These are phyloP conservation scores for Trichoderma afroharzianum DNA, from an alignment of 2,329 filamentous ascomycete genomes.

Conservation along the genomic window DNA sequence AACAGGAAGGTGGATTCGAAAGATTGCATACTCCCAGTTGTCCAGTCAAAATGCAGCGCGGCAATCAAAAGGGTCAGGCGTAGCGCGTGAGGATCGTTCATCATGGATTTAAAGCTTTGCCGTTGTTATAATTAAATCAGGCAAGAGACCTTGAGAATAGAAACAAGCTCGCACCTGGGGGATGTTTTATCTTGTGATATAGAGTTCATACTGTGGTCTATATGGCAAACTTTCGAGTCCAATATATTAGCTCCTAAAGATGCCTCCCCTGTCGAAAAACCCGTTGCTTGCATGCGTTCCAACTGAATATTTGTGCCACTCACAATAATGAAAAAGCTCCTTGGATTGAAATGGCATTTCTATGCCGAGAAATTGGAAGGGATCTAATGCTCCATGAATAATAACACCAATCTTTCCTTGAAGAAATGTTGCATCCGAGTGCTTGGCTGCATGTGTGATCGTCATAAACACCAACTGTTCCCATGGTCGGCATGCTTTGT, in stretches of 20 bases:
- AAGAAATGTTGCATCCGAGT: neutral
- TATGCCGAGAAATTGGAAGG: neutral
- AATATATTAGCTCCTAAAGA: neutral
- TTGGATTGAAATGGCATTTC: neutral
- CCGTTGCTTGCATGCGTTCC: neutral
- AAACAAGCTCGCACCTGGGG: neutral
- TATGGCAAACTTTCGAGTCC: neutral
- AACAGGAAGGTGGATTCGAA: neutral
- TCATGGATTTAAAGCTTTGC: neutral
- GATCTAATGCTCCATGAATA: neutral
- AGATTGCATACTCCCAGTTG: neutral
- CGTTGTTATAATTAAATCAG: neutral
- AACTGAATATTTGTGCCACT: neutral
- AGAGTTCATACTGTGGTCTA: neutral
- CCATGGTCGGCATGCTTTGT: neutral
- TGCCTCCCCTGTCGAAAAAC: neutral
- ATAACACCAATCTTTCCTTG: neutral
- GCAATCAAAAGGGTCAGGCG: neutral
- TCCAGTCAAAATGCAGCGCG: neutral
- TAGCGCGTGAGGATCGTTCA: neutral
- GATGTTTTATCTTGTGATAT: neutral
- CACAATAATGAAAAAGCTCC: neutral
- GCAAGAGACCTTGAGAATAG: neutral
- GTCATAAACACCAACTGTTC: neutral
- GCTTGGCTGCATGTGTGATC: neutral